Evolutionary conservation across 1,284 basidiomycete genomes (phyloP).

Genomic region (Afroboletus lepidellus): DNA sequence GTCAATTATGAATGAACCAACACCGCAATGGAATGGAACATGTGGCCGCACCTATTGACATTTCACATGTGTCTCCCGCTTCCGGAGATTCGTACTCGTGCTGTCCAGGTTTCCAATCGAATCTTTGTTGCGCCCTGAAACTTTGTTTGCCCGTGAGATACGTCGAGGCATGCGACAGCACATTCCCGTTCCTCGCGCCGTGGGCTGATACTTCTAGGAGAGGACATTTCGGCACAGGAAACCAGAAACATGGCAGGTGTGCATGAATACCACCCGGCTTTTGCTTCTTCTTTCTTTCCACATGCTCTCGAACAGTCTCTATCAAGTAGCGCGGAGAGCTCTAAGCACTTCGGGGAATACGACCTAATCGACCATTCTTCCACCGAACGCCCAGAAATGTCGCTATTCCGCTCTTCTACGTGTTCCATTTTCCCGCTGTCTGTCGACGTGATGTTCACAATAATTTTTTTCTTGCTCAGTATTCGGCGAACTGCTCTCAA

Average conservation of each 20-base stretch:
- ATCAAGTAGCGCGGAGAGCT: neutral
- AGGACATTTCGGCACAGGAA: neutral
- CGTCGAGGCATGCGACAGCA: neutral
- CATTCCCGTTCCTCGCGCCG: neutral
- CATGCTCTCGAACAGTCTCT: neutral
- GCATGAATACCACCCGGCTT: neutral
- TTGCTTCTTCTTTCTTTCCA: neutral
- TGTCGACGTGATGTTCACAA: neutral
- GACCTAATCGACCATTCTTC: neutral
- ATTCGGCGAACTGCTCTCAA: too few relatives aligned
- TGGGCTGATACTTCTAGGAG: neutral
- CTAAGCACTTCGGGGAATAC: neutral
- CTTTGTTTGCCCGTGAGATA: neutral
- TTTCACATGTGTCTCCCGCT: neutral
- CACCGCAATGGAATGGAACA: too few relatives aligned
- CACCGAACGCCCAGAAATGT: neutral
- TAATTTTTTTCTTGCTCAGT: too few relatives aligned
- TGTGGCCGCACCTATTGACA: neutral
- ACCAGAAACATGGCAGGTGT: neutral
- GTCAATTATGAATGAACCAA: neutral
- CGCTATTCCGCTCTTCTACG: neutral
- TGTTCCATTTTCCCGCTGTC: neutral
- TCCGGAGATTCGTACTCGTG: neutral
- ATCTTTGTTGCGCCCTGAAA: neutral
- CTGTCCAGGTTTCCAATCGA: neutral